Conservation (phyloP, 1,284 basidiomycete species). For the Moesziomyces parantarcticus region DNA sequence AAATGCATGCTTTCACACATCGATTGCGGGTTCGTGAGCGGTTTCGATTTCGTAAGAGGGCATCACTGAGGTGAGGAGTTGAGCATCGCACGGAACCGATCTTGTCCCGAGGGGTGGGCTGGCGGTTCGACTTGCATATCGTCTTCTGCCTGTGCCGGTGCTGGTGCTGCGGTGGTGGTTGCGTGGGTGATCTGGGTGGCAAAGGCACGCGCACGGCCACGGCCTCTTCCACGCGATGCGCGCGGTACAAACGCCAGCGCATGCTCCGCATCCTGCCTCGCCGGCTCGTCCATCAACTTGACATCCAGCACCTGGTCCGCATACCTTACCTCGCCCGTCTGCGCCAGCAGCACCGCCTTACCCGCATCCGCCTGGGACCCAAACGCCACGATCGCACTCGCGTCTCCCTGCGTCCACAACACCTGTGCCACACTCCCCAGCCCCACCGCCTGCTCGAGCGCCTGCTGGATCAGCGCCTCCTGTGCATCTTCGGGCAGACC, state of each 20-base stretch:
- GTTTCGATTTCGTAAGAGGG: not conserved
- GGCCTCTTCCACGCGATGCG: slow-evolving; percentile 17
- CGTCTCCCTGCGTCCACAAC: slow-evolving; percentile 51
- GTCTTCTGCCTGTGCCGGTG: slow-evolving; percentile 1
- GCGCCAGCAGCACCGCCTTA: slow-evolving; percentile 35
- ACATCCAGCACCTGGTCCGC: slow-evolving; percentile 8
- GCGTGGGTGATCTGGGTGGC: slow-evolving; percentile 16
- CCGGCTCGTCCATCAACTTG: slow-evolving; percentile 5
- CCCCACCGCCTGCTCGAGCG: slow-evolving; percentile 53
- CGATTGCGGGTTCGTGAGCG: not conserved
- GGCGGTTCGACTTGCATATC: slow-evolving; percentile 37
- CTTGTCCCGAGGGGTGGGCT: slow-evolving; percentile 38
- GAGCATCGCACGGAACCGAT: slow-evolving; percentile 52
- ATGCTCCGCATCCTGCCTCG: not conserved
- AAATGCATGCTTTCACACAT: not conserved
- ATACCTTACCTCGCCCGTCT: slow-evolving; percentile 14
- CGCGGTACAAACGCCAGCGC: slow-evolving; percentile 26
- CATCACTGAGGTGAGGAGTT: not conserved
- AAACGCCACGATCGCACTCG: slow-evolving; percentile 52
- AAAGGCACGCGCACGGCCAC: slow-evolving; percentile 35
- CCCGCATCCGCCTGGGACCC: slow-evolving; percentile 43
- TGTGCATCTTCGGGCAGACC: slow-evolving; percentile 62
- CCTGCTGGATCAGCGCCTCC: slow-evolving; percentile 66
- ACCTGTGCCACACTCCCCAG: slow-evolving; percentile 49
- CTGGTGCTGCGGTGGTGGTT: not conserved